These are phyloP conservation scores for Arthrobotrys sphaeroides DNA, from an alignment of 2,329 filamentous ascomycete species.

Conservation along the genomic window DNA sequence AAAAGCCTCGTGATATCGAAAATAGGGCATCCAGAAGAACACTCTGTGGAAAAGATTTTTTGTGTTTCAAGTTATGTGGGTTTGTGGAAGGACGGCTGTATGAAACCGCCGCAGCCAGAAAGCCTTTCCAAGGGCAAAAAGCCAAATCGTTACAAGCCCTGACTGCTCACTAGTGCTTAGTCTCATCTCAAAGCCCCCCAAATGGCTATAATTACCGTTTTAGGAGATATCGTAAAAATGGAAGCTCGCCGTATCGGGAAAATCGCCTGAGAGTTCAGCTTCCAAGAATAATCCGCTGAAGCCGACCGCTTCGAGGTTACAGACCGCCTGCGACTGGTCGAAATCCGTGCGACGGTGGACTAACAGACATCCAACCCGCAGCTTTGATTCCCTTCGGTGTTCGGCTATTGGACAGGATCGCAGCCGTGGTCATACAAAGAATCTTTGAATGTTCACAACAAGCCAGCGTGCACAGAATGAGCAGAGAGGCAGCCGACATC, in stretches of 20 bases:
- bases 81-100: conserved; percentile 34
- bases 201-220: conserved; percentile 30
- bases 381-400: conserved; percentile 9
- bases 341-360: conserved; percentile 18
- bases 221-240: conserved; percentile 35
- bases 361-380: conserved; percentile 39
- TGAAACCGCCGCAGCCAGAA: conserved; percentile 19
- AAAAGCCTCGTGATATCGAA: conserved; percentile 25
- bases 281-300: conserved; percentile 4
- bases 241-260: conserved; percentile 28
- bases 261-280: neutral
- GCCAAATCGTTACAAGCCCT: neutral
- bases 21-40: conserved; percentile 8
- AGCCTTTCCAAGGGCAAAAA: neutral
- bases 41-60: conserved; percentile 18
- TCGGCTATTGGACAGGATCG: conserved; percentile 28
- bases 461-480: conserved; percentile 11
- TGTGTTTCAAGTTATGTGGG: conserved; percentile 49
- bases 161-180: too few species aligned
- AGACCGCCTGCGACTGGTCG: conserved; percentile 1
- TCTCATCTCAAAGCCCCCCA: neutral
- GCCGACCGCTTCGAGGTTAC: conserved; percentile 6
- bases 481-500: neutral
- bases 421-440: conserved; percentile 19
- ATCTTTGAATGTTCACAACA: neutral